A percentile compares a stretch with the other conserved stretches of the same genome.
Conservation (phyloP, 345 rosid genomes). For the Gossypium arboreum region DNA sequence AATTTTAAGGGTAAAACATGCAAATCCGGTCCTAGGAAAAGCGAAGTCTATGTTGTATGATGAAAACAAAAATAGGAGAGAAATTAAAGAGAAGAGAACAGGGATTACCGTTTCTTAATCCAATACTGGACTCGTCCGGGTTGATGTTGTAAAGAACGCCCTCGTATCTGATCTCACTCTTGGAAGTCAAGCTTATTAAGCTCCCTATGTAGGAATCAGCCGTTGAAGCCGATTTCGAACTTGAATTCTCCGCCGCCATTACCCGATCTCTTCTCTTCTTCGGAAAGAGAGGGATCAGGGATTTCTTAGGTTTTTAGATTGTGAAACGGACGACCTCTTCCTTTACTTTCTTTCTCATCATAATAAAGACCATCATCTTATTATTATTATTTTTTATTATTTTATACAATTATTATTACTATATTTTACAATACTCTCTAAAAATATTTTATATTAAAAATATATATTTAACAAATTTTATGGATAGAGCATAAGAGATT, state of each 20-base stretch:
- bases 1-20: neutral
- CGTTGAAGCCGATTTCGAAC: slow-evolving; percentile 58
- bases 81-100: neutral
- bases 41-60: neutral
- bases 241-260: slow-evolving; percentile 62
- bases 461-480: too few species aligned
- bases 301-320: neutral
- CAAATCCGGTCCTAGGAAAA: neutral
- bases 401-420: too few species aligned
- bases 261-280: slow-evolving; percentile 25
- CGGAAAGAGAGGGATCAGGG: neutral
- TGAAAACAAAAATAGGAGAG: neutral
- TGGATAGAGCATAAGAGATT: too few species aligned
- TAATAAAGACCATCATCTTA: too few species aligned
- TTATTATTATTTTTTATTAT: neutral
- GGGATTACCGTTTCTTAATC: slow-evolving; percentile 71
- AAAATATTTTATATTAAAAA: too few species aligned
- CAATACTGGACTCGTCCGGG: slow-evolving; percentile 95
- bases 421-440: too few species aligned
- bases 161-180: slow-evolving; percentile 96
- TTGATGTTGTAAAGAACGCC: slow-evolving; percentile 88
- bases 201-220: slow-evolving; percentile 96
- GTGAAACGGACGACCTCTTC: neutral
- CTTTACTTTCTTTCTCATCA: neutral
- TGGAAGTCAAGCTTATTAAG: slow-evolving; percentile 92